These are phyloP conservation scores for Huiozyma naganishii DNA, from an alignment of 805 yeast genomes.

Conservation along the genomic window DNA sequence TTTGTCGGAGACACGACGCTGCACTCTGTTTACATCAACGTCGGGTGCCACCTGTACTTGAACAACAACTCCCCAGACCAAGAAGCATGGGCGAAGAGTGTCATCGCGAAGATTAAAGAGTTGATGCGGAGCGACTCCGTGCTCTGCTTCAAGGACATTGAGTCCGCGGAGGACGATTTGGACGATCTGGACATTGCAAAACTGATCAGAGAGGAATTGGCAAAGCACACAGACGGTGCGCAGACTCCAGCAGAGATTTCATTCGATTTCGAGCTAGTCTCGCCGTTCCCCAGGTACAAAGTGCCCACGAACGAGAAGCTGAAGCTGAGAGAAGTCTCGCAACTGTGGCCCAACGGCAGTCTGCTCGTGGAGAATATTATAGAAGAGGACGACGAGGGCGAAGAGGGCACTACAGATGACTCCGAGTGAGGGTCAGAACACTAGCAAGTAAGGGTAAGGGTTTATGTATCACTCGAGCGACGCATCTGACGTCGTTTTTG, in stretches of 20 bases:
- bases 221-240: neutral
- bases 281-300: slow-evolving; percentile 53
- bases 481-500: too few species aligned
- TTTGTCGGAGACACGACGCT: slow-evolving; percentile 12
- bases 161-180: slow-evolving; percentile 4
- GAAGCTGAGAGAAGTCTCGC: slow-evolving; percentile 31
- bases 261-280: slow-evolving; percentile 46
- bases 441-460: neutral
- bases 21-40: slow-evolving; percentile 14
- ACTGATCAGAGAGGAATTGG: slow-evolving; percentile 10
- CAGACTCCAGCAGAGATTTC: slow-evolving; percentile 9
- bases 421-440: neutral
- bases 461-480: too few species aligned
- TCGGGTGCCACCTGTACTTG: slow-evolving; percentile 21
- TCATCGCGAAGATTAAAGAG: slow-evolving; percentile 31
- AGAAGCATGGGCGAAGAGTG: slow-evolving; percentile 47
- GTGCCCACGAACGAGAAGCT: slow-evolving; percentile 28
- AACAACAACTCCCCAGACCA: slow-evolving; percentile 43
- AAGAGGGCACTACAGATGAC: neutral
- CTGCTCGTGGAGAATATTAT: slow-evolving; percentile 39
- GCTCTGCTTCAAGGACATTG: slow-evolving; percentile 15
- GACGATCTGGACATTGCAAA: slow-evolving; percentile 5
- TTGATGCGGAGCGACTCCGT: slow-evolving; percentile 7
- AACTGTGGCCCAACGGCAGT: slow-evolving; percentile 66
- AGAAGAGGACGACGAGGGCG: slow-evolving; percentile 22